Conservation (phyloP, 2,329 filamentous ascomycete genomes). For the Aspergillus ustus region DNA sequence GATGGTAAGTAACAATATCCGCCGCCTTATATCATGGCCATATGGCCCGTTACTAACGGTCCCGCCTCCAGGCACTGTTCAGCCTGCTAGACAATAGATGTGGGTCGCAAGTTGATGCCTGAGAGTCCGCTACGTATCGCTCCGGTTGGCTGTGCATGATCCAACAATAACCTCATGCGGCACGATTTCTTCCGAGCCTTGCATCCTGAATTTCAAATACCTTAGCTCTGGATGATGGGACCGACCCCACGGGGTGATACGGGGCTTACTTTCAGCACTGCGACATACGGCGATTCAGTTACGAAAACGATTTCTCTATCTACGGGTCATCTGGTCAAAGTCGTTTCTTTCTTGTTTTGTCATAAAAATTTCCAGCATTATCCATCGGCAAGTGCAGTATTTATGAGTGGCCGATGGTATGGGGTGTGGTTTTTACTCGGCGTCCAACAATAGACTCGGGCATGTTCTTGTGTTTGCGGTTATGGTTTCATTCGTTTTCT, state of each 20-base stretch:
- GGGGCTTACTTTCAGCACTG: not conserved
- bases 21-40: not conserved
- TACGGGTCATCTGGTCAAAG: constrained; percentile 19
- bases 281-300: constrained; percentile 17
- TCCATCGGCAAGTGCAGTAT: constrained; percentile 37
- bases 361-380: constrained; percentile 33
- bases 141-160: not conserved
- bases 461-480: constrained; percentile 37
- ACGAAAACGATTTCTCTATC: constrained; percentile 24
- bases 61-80: constrained; percentile 59
- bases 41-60: not conserved
- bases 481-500: constrained; percentile 28
- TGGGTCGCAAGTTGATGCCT: constrained; percentile 49
- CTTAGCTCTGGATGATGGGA: not conserved
- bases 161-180: not conserved
- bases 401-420: constrained; percentile 41
- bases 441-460: constrained; percentile 50
- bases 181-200: not conserved
- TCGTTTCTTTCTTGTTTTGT: constrained; percentile 19
- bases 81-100: constrained; percentile 59
- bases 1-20: constrained; percentile 43
- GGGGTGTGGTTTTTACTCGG: constrained; percentile 41
- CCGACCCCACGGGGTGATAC: not conserved
- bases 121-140: constrained; percentile 63
- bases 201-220: not conserved